These are phyloP conservation scores for Saraca asoca DNA, from an alignment of 331 rosid genomes.

Conservation along the genomic window DNA sequence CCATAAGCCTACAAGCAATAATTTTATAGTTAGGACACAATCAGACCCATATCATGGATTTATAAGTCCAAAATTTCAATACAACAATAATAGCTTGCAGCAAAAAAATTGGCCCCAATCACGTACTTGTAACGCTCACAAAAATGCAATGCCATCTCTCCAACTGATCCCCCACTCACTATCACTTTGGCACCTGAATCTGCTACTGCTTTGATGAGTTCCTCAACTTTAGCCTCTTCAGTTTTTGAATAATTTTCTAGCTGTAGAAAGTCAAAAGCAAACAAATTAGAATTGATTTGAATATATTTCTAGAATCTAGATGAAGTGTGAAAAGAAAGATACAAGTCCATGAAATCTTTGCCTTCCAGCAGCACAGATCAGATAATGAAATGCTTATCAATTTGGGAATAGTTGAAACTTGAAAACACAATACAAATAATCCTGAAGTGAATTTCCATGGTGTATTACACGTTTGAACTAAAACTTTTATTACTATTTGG, in stretches of 20 bases:
- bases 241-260: slow-evolving; percentile 91
- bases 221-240: slow-evolving; percentile 93
- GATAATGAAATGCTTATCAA: slow-evolving; percentile 2
- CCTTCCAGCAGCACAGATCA: background rate
- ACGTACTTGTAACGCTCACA: slow-evolving; percentile 90
- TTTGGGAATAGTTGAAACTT: background rate
- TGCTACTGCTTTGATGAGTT: slow-evolving; percentile 90
- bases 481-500: background rate
- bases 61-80: background rate
- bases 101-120: no score
- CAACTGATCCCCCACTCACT: slow-evolving; percentile 92
- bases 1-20: slow-evolving; percentile 77
- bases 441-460: background rate
- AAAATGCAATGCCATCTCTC: slow-evolving; percentile 98
- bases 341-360: slow-evolving; percentile 2
- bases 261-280: slow-evolving; percentile 41
- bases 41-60: slow-evolving; percentile 12
- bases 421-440: background rate
- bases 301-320: background rate
- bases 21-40: slow-evolving; percentile 21
- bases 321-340: slow-evolving; percentile 6
- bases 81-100: background rate
- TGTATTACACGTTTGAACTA: background rate
- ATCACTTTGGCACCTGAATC: slow-evolving; percentile 90
- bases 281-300: slow-evolving; percentile 16